Percentiles rank a stretch among this genome's conserved stretches.
phyloP scores from a whole-genome alignment of 169 alveolate genomes.

The Plasmodium falciparum region DNA sequence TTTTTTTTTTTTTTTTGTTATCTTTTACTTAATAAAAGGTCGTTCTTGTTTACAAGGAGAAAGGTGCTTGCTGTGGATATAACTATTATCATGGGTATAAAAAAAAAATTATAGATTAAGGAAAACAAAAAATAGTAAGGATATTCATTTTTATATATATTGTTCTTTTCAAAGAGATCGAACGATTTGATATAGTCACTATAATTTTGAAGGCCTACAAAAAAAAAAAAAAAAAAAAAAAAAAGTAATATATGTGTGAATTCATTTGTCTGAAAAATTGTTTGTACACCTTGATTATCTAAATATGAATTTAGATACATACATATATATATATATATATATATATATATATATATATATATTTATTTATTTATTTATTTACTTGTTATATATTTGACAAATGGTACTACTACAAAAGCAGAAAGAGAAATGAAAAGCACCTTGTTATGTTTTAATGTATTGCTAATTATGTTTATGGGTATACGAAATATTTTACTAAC shows the following conservation, averaged over 20 bases:
- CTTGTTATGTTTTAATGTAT: constrained; percentile 18
- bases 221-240: not conserved
- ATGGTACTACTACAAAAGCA: constrained; percentile 11
- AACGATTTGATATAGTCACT: constrained; percentile 8
- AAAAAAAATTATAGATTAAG: constrained; percentile 25
- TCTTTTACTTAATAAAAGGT: constrained; percentile 21
- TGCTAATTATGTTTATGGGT: constrained; percentile 28
- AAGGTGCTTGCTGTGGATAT: constrained; percentile 36
- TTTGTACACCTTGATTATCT: too few relatives aligned
- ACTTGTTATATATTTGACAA: constrained; percentile 51
- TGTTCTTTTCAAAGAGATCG: constrained; percentile 10
- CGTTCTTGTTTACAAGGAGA: constrained; percentile 16
- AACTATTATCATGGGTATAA: constrained; percentile 60
- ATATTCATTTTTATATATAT: constrained; percentile 37
- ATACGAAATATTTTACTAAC: constrained; percentile 9
- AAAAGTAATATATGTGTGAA: not conserved
- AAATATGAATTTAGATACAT: not conserved
- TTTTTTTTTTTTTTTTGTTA: not conserved
- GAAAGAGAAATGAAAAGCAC: constrained; percentile 22
- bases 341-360: not conserved
- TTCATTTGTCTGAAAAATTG: too few relatives aligned
- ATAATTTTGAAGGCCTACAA: constrained; percentile 14
- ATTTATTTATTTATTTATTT: not conserved
- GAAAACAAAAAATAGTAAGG: constrained; percentile 27
- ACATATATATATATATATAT: constrained; percentile 6